A percentile compares a stretch with the other conserved stretches of the same genome.
Conservation (phyloP, 768 basidiomycete species). For the Coprinopsis cinerea region DNA sequence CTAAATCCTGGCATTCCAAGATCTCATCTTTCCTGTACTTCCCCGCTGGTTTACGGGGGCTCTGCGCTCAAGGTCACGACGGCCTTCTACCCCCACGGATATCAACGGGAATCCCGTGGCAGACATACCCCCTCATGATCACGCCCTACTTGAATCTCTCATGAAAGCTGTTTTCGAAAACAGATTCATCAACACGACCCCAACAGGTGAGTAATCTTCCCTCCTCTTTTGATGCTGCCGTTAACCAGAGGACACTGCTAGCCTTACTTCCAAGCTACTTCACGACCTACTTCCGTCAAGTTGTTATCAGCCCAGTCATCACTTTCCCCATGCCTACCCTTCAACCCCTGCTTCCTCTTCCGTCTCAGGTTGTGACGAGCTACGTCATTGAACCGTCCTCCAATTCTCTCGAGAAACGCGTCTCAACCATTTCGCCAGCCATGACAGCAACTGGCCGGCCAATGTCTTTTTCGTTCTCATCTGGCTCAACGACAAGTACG, state of each 20-base stretch:
- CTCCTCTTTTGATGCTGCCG: constrained; percentile 4
- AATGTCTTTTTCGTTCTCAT: constrained; percentile 49
- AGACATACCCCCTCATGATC: constrained; percentile 47
- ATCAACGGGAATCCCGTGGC: neutral
- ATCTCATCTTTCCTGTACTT: constrained; percentile 69
- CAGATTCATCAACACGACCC: constrained; percentile 66
- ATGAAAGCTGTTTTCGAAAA: constrained; percentile 62
- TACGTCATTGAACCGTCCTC: constrained; percentile 31
- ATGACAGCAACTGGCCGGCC: constrained; percentile 31
- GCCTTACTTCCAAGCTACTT: constrained; percentile 67
- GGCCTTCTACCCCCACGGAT: constrained; percentile 19
- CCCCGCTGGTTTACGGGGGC: constrained; percentile 76
- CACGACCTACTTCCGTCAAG: constrained; percentile 65
- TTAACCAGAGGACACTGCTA: constrained; percentile 18
- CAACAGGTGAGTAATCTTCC: constrained; percentile 44
- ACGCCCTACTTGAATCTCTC: constrained; percentile 63
- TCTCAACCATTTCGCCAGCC: constrained; percentile 32
- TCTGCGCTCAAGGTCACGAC: constrained; percentile 46
- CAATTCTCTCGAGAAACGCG: constrained; percentile 28
- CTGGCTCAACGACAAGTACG: constrained; percentile 37
- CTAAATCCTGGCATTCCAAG: constrained; percentile 27
- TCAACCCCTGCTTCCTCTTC: constrained; percentile 54
- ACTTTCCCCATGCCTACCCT: constrained; percentile 67
- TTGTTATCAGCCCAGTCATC: constrained; percentile 52
- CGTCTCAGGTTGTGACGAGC: constrained; percentile 36